Evolutionary conservation across 139 green algal genomes (phyloP), one percentile per base, ranked within the genome.

Genomic region (Tetratostichococcus sp.): DNA sequence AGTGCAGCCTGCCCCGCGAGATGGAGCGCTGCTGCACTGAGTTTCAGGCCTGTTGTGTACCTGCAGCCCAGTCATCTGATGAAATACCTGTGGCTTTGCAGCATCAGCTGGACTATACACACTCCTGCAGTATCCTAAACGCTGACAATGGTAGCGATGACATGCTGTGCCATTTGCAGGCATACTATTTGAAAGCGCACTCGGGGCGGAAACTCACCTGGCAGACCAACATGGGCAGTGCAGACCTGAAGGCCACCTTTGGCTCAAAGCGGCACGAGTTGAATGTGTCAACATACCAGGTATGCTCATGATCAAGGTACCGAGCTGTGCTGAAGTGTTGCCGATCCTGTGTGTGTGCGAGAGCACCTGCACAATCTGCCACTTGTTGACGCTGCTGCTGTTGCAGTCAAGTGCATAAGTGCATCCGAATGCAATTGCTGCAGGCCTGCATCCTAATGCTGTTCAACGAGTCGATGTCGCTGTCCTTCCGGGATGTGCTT

Each of bases 171-270:
- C 11, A 83, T n/a, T 98, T 97, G 81, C 79, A 81, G 34, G 58
- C 81, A 8, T 98, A 95, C 84, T 99, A 98, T 85, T 84, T 95
- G 17, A 68, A 75, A 5, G 77, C 73, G 26, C 86, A 94, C 77
- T 86, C 74, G 28, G 94, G 94, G 8, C 88, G 96, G n/a, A 89
- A 90, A 79, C 90, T 99, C 28, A 88, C 82, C n/a, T 98, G 94
- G 94, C 95, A 98, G 85, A 92, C 89, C 67, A 93, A 93, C 77
- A 97, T 98, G 95, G 96, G 96, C 79, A 95, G 83, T 11, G 91
- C 91, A 25, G 95, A 99, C 74, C 75, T 99, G 65, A 88, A 89
- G 65, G 89, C 86, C 33, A 83, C 76, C 1, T 95, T 94, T 82
- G 86, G 83, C 32, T 75, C 67, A 2, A 83, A 85, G 28, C 86